Conservation (phyloP, 345 rosid species). For the Bruguiera parviflora region DNA sequence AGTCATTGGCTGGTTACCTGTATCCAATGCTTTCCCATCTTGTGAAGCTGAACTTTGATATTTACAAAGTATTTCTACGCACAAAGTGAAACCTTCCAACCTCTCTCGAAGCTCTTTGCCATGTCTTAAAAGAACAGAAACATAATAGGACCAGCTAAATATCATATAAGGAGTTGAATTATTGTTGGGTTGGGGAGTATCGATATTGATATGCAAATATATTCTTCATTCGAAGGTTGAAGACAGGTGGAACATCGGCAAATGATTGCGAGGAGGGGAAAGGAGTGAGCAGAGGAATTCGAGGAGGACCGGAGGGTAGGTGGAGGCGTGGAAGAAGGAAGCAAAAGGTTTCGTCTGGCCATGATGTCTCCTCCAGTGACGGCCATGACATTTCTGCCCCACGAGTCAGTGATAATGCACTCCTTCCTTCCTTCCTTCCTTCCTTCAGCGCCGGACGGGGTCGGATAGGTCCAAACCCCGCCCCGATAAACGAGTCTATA, state of each 20-base stretch:
- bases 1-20: no score
- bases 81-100: no score
- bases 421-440: no score
- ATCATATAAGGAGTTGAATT: no score
- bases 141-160: no score
- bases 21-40: no score
- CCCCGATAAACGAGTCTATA: no score
- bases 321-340: slow-evolving; percentile 32
- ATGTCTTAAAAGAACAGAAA: no score
- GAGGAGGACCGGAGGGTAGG: slow-evolving; percentile 30
- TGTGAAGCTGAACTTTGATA: no score
- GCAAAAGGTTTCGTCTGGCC: slow-evolving; percentile 37
- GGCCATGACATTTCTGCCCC: slow-evolving; percentile 44
- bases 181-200: background rate
- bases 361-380: slow-evolving; percentile 29
- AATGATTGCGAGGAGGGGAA: slow-evolving; percentile 41
- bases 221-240: slow-evolving; percentile 21
- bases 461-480: no score
- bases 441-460: background rate
- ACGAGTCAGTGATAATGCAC: slow-evolving; percentile 26
- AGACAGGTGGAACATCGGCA: slow-evolving; percentile 59
- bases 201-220: background rate
- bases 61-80: no score
- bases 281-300: slow-evolving; percentile 31
- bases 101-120: no score